Conservation (phyloP, 2,329 filamentous ascomycete species). For the Diaporthe velutina region DNA sequence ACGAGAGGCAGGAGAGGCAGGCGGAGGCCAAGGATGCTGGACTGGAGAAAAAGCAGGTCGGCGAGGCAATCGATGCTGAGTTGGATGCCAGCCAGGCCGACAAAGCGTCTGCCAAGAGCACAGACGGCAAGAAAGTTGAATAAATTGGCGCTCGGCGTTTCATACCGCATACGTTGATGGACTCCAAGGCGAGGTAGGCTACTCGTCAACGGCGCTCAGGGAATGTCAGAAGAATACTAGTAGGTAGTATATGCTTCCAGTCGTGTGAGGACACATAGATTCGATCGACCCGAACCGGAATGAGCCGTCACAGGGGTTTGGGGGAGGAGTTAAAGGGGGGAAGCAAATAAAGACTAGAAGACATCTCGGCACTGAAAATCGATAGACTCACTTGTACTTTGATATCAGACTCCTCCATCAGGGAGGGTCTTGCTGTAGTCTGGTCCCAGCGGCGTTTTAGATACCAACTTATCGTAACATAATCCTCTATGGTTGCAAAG, state of each 20-base stretch:
- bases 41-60: conserved; percentile 61
- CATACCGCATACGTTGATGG: neutral
- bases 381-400: conserved; percentile 34
- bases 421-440: neutral
- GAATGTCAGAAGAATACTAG: neutral
- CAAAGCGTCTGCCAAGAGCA: conserved; percentile 41
- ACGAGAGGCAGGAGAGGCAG: conserved; percentile 70
- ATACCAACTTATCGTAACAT: neutral
- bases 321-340: neutral
- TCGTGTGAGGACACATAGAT: neutral
- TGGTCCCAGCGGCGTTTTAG: too few species aligned
- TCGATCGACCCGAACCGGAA: neutral
- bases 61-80: conserved; percentile 69
- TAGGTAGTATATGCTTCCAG: neutral
- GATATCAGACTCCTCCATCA: neutral
- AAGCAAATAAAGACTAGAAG: conserved; percentile 30
- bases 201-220: conserved; percentile 24
- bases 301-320: neutral
- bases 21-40: conserved; percentile 60
- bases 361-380: conserved; percentile 34
- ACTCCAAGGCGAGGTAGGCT: neutral
- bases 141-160: conserved; percentile 1
- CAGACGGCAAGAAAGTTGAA: conserved; percentile 56
- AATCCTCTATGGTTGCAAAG: neutral
- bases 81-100: conserved; percentile 62